Conservation (phyloP, 2,329 filamentous ascomycete species). For the Coniosporium tulheliwenetii region DNA sequence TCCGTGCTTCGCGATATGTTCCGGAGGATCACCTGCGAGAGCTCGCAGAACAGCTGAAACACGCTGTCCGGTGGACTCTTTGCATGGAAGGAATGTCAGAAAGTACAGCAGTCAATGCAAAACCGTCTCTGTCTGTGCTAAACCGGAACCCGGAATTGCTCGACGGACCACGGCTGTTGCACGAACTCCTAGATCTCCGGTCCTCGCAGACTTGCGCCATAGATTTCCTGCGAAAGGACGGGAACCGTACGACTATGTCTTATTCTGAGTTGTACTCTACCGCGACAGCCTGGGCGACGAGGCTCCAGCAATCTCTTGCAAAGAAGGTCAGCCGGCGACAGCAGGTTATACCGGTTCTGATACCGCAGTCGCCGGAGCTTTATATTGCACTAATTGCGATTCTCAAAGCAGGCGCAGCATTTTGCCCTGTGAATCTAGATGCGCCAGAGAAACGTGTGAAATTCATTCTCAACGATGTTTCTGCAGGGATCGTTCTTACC, state of each 20-base stretch:
- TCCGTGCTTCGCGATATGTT: not conserved
- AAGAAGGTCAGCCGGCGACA: constrained; percentile 17
- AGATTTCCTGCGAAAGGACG: too few species aligned
- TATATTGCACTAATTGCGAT: constrained; percentile 67
- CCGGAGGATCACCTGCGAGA: constrained; percentile 3
- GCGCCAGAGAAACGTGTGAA: constrained; percentile 59
- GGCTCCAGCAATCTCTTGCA: constrained; percentile 40
- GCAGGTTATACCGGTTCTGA: constrained; percentile 54
- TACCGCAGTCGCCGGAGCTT: constrained; percentile 61
- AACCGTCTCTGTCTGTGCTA: constrained; percentile 34
- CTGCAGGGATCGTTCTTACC: constrained; percentile 53
- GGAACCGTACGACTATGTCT: too few species aligned
- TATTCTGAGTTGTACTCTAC: too few species aligned
- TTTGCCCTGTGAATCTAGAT: constrained; percentile 72
- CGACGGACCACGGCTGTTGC: constrained; percentile 40
- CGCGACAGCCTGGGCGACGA: constrained; percentile 9
- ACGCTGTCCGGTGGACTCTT: constrained; percentile 1
- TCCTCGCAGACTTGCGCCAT: too few species aligned
- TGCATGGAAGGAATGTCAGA: not conserved
- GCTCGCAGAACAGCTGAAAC: constrained; percentile 3
- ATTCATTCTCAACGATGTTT: constrained; percentile 69
- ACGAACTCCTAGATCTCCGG: constrained; percentile 40
- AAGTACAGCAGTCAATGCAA: constrained; percentile 1
- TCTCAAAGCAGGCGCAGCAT: constrained; percentile 67
- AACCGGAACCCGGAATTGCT: constrained; percentile 39